These are phyloP conservation scores for Fraxinus anomala DNA, from an alignment of 257 asterid species.

Conservation along the genomic window DNA sequence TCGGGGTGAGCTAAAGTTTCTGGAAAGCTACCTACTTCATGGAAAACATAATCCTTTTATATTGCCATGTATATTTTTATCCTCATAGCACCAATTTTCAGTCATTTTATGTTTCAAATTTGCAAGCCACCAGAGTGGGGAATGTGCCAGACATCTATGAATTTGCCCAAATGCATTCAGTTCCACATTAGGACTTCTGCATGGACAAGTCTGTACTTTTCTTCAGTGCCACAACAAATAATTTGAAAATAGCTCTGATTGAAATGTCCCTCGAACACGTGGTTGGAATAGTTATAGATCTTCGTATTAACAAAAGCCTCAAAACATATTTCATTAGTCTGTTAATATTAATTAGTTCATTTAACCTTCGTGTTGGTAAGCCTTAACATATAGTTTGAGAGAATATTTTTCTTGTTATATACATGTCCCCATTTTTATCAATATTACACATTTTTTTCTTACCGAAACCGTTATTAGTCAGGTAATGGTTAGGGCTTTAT, in stretches of 20 bases:
- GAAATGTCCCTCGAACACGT: background rate
- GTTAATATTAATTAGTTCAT: background rate
- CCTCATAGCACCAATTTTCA: background rate
- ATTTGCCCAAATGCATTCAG: background rate
- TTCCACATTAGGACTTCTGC: background rate
- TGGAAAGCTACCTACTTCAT: slow-evolving; percentile 7
- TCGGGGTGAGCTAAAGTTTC: background rate
- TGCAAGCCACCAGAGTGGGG: background rate
- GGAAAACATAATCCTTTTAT: slow-evolving; percentile 1
- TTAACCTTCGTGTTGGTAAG: background rate
- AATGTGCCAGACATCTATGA: background rate
- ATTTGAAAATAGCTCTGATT: background rate
- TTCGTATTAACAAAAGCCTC: background rate
- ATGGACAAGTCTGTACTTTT: background rate
- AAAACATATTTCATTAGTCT: background rate
- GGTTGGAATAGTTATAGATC: background rate
- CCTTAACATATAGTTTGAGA: background rate
- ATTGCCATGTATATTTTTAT: background rate
- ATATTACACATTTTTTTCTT: no score
- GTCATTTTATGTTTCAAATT: background rate
- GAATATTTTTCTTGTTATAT: no score
- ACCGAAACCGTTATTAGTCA: background rate
- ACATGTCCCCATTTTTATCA: no score
- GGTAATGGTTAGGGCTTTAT: background rate
- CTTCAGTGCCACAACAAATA: background rate